Conservation (phyloP, 148 eudicot species). For the Cornus kousa region DNA sequence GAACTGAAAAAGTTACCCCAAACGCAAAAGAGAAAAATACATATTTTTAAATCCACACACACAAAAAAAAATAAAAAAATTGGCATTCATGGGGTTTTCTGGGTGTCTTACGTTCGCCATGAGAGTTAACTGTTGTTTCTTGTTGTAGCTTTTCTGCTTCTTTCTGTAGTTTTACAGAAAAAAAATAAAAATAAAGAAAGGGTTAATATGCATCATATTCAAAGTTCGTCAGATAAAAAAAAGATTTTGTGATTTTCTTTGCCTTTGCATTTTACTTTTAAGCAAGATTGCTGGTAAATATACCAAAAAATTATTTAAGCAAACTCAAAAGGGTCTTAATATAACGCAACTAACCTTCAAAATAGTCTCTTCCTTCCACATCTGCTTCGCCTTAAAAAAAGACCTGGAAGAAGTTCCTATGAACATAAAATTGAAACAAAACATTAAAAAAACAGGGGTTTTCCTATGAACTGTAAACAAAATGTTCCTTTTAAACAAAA, state of each 20-base stretch:
- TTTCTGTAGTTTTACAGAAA: slow-evolving; percentile 45
- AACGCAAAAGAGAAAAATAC: background rate
- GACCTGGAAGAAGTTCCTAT: slow-evolving; percentile 94
- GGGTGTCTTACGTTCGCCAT: slow-evolving; percentile 75
- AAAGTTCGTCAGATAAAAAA: background rate
- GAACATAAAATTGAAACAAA: background rate
- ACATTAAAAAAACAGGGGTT: background rate
- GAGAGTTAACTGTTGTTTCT: slow-evolving; percentile 57
- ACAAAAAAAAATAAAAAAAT: background rate
- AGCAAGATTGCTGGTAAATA: background rate
- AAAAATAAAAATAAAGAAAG: background rate
- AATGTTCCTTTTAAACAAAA: background rate
- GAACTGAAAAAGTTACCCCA: slow-evolving; percentile 43
- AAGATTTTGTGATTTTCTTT: background rate
- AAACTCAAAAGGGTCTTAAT: background rate
- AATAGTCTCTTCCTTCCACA: slow-evolving; percentile 96
- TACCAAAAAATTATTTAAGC: background rate
- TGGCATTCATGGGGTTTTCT: background rate
- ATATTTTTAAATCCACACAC: background rate
- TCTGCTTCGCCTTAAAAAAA: slow-evolving; percentile 65
- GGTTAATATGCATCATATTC: background rate
- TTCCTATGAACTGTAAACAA: background rate
- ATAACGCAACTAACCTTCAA: slow-evolving; percentile 48
- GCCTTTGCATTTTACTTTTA: background rate
- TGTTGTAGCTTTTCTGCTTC: slow-evolving; percentile 39